Percentiles rank a stretch among this genome's conserved stretches.
Conservation (phyloP, 768 basidiomycete species). For the Tubosaeta brunneosetosa region DNA sequence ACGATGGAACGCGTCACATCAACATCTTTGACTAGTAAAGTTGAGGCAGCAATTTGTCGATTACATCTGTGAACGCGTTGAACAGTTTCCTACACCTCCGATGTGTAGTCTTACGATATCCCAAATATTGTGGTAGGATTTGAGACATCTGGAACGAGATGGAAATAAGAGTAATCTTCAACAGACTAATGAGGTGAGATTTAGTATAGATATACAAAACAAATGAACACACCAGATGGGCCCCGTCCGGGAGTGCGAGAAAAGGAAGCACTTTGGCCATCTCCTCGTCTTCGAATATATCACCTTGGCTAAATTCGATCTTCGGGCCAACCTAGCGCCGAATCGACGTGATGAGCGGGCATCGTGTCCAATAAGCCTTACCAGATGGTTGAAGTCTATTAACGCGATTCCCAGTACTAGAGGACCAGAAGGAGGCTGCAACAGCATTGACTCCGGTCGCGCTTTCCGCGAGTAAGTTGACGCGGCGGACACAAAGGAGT, state of each 20-base stretch:
- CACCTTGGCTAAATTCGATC: slow-evolving; percentile 78
- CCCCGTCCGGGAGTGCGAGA: slow-evolving; percentile 94
- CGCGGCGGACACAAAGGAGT: slow-evolving; percentile 59
- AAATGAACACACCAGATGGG: slow-evolving; percentile 64
- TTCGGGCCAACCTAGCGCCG: slow-evolving; percentile 76
- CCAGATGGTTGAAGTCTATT: slow-evolving; percentile 95
- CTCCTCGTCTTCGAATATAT: slow-evolving; percentile 82
- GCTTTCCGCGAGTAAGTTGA: slow-evolving; percentile 58
- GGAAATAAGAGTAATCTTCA: slow-evolving; percentile 98
- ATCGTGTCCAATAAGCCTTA: slow-evolving; percentile 32
- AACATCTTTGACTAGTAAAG: slow-evolving; percentile 68
- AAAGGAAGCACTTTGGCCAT: slow-evolving; percentile 85
- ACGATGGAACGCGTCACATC: slow-evolving; percentile 96
- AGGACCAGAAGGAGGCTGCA: slow-evolving; percentile 51
- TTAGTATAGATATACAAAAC: slow-evolving; percentile 3
- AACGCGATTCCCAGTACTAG: slow-evolving; percentile 83
- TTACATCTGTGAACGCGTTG: slow-evolving; percentile 61
- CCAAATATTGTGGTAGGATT: slow-evolving; percentile 86
- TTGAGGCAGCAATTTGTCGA: slow-evolving; percentile 82
- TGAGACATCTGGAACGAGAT: slow-evolving; percentile 69
- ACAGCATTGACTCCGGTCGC: slow-evolving; percentile 72
- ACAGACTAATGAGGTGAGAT: slow-evolving; percentile 12
- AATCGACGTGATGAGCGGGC: slow-evolving; percentile 12
- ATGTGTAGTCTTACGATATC: slow-evolving; percentile 61
- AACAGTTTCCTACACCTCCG: neutral